Conservation (phyloP, 495 filamentous ascomycete species). For the Penicillium cataractarum region DNA sequence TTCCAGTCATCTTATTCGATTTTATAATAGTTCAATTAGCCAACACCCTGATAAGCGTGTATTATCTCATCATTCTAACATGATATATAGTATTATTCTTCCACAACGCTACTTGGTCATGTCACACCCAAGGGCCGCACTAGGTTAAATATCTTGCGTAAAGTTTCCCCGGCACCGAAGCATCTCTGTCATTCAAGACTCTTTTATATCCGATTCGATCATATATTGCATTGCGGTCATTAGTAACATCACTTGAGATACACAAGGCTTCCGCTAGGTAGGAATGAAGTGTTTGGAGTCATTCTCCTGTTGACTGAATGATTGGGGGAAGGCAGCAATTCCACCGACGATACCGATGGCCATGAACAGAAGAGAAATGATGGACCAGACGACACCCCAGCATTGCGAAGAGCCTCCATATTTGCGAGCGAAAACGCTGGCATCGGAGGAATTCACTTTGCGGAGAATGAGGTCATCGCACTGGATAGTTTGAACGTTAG, state of each 20-base stretch:
- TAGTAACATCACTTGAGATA: not conserved
- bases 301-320: conserved; percentile 65
- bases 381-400: conserved; percentile 79
- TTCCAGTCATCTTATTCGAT: too few species aligned
- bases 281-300: conserved; percentile 71
- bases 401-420: conserved; percentile 81
- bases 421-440: conserved; percentile 75
- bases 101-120: too few species aligned
- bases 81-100: too few species aligned
- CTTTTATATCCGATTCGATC: not conserved
- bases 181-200: too few species aligned
- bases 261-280: conserved; percentile 28
- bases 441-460: conserved; percentile 80
- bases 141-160: too few species aligned
- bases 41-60: too few species aligned
- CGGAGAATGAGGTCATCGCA: conserved; percentile 83
- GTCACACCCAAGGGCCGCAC: too few species aligned
- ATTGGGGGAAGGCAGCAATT: conserved; percentile 74
- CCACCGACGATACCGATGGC: conserved; percentile 69
- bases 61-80: too few species aligned
- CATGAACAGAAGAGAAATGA: conserved; percentile 73
- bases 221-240: not conserved
- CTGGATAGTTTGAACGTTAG: conserved; percentile 21
- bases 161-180: too few species aligned
- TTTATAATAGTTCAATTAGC: too few species aligned